These are phyloP conservation scores for Zopfia rhizophila DNA, from an alignment of 2,329 filamentous ascomycete genomes.

Conservation along the genomic window DNA sequence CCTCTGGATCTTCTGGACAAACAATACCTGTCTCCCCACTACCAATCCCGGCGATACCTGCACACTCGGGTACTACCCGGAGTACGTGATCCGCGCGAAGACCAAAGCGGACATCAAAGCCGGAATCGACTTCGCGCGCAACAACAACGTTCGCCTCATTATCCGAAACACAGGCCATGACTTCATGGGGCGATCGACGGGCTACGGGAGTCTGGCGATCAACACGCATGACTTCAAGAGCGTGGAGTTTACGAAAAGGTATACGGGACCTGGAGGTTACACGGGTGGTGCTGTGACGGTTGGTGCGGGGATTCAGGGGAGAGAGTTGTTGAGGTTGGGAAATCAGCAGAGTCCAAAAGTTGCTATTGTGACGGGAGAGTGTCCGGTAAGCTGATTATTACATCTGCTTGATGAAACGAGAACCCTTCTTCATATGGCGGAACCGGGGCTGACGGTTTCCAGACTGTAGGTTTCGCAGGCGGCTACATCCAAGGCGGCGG, in stretches of 20 bases:
- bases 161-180: constrained; percentile 28
- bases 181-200: constrained; percentile 27
- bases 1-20: constrained; percentile 17
- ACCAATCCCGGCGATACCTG: constrained; percentile 10
- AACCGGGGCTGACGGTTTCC: neutral
- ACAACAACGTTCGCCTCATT: constrained; percentile 20
- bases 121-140: constrained; percentile 19
- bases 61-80: constrained; percentile 18
- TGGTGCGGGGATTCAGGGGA: constrained; percentile 18
- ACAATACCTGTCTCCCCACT: constrained; percentile 17
- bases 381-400: constrained; percentile 14
- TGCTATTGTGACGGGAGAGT: constrained; percentile 24
- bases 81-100: constrained; percentile 24
- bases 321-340: constrained; percentile 16
- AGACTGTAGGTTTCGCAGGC: constrained; percentile 40
- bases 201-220: constrained; percentile 24
- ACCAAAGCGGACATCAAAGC: constrained; percentile 20
- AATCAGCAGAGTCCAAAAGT: constrained; percentile 14
- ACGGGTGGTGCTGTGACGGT: constrained; percentile 23
- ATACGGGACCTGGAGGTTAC: constrained; percentile 19
- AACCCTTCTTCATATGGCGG: neutral
- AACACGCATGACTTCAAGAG: constrained; percentile 30
- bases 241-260: constrained; percentile 17
- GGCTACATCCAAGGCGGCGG: constrained; percentile 50
- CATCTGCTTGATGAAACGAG: no score